Evolutionary conservation across 805 yeast genomes (phyloP).

Genomic region (Candida krabiensis): DNA sequence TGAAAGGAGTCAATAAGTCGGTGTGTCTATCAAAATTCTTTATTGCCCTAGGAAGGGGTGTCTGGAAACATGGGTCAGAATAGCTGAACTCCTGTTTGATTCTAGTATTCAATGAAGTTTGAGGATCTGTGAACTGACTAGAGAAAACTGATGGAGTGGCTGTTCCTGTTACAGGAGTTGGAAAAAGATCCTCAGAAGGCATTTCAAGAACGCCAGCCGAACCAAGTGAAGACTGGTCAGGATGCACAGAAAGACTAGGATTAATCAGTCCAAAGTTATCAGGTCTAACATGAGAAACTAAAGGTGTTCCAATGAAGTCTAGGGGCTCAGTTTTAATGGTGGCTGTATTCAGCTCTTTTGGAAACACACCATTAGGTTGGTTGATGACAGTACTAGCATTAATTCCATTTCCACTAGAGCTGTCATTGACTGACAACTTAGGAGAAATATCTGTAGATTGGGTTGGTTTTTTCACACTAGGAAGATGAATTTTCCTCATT

Average conservation of each 20-base stretch:
- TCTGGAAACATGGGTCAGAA: conserved; percentile 1
- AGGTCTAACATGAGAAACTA: background rate
- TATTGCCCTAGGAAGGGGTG: conserved; percentile 1
- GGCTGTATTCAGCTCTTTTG: background rate
- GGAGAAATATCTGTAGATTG: background rate
- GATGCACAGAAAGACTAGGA: background rate
- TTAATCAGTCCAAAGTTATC: background rate
- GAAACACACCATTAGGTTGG: background rate
- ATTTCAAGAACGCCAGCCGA: background rate
- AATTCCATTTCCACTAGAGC: background rate
- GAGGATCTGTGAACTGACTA: background rate
- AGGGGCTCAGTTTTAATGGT: background rate
- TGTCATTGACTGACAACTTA: background rate
- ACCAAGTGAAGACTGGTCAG: background rate
- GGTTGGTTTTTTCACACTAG: conserved; percentile 10
- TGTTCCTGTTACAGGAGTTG: background rate
- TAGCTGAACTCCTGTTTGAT: background rate
- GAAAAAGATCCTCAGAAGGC: background rate
- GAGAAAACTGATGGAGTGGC: background rate
- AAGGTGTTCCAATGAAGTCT: background rate
- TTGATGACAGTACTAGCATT: too few relatives aligned
- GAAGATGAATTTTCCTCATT: conserved; percentile 28
- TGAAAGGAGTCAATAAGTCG: conserved; percentile 7
- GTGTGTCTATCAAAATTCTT: background rate
- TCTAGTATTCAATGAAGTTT: background rate